Percentiles rank a stretch among this genome's conserved stretches.
These are phyloP conservation scores for Leptographium flavum DNA, from an alignment of 2,329 filamentous ascomycete genomes.

Conservation along the genomic window DNA sequence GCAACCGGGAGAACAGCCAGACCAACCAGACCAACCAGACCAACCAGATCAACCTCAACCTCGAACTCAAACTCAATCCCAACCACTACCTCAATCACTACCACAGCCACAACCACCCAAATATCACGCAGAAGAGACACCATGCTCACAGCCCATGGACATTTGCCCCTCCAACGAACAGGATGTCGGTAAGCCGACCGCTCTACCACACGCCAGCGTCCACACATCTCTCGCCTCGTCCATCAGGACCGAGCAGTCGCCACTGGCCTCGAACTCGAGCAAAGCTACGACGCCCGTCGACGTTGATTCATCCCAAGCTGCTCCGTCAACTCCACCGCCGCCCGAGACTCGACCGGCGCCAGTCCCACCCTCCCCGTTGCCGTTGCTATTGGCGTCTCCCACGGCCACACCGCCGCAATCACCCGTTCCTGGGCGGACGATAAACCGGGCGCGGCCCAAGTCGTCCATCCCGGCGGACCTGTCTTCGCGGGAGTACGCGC, in stretches of 20 bases:
- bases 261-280: constrained; percentile 34
- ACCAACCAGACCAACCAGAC: too few relatives aligned
- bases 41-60: too few relatives aligned
- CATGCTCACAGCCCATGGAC: too few relatives aligned
- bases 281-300: constrained; percentile 50
- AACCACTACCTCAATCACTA: too few relatives aligned
- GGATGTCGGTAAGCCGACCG: not conserved
- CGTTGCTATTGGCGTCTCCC: not conserved
- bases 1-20: not conserved
- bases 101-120: too few relatives aligned
- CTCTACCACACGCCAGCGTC: constrained; percentile 5
- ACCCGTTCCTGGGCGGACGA: not conserved
- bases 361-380: too few relatives aligned
- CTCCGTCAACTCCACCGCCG: not conserved
- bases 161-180: too few relatives aligned
- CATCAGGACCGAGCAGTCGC: constrained; percentile 41
- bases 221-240: constrained; percentile 35
- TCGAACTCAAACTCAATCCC: too few relatives aligned
- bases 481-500: constrained; percentile 64
- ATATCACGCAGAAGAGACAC: too few relatives aligned
- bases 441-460: constrained; percentile 50
- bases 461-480: constrained; percentile 73
- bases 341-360: not conserved
- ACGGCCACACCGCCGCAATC: not conserved
- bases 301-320: constrained; percentile 14